Base-by-base conservation (phyloP, 805 yeast species). In the Candida maesae region DNA sequence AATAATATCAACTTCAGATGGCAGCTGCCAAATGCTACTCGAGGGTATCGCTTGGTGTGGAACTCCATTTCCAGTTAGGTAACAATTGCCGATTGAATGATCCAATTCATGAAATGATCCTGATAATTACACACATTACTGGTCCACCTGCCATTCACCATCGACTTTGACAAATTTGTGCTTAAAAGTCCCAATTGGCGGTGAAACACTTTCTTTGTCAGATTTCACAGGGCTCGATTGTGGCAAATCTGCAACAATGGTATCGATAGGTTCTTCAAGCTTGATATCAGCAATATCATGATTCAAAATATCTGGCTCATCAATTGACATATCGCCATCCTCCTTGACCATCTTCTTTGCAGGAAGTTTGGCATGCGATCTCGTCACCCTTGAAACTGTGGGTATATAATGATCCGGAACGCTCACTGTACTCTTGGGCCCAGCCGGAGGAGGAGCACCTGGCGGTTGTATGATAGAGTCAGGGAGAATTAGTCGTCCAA, bases 401-500 rank as follows among this genome's bases (percentile, higher is more conserved):
- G 45, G 39, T 18, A 34, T 36, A n/a, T 37, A 37, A 9, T 38
- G 38, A 6, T 35, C 42, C 11, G 42, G 42, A 6, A 39, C 32
- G 11, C 17, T 10, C 12, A 30, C 15, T 2, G 10, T 15, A 11
- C 36, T 38, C 28, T 36, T 37, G 11, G 32, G 12, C 4, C 29
- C 32, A 19, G 26, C 14, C 2, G 45, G 34, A 10, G 44, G 34
- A 10, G 44, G 7, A 20, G 35, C 13, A 5, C 15, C 7, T 6
- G 26, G 39, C 12, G 50, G 44, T 14, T 41, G 44, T 9, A 55
- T 55, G 8, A 53, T 42, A 0, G 55, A 38, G 20, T 62, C 64
- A 28, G 83, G 83, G 59, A 79, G 69, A 80, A 79, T 76, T 5
- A 79, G 60, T 46, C 86, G 65, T 2, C 84, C 86, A 41, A 79